Conservation (phyloP, 2,329 filamentous ascomycete genomes). For the Chlorencoelia australis region DNA sequence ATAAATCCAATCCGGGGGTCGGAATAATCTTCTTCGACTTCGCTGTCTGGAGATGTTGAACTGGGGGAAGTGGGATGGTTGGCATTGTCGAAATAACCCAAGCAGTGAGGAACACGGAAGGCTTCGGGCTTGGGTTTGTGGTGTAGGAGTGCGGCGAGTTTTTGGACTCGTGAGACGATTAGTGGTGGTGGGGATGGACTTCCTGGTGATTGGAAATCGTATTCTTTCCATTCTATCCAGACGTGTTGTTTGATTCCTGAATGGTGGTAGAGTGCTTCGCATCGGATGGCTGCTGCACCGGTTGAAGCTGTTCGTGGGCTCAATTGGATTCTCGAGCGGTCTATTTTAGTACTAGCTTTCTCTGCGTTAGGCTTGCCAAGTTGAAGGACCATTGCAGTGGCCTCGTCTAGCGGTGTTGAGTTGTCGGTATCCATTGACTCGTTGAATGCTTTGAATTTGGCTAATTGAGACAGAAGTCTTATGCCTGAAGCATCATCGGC, state of each 20-base stretch:
- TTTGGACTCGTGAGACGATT: conserved; percentile 36
- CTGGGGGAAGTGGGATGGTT: conserved; percentile 1
- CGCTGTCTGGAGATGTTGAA: conserved; percentile 10
- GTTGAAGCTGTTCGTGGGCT: background rate
- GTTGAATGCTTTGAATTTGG: conserved; percentile 43
- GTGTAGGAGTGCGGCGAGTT: conserved; percentile 38
- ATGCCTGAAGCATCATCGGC: conserved; percentile 31
- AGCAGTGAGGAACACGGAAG: conserved; percentile 40
- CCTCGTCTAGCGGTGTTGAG: conserved; percentile 28
- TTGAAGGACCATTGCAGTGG: conserved; percentile 31
- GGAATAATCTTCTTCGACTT: conserved; percentile 34
- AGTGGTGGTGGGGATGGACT: conserved; percentile 30
- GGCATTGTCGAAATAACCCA: conserved; percentile 40
- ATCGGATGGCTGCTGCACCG: conserved; percentile 19
- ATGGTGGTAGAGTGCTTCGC: conserved; percentile 31
- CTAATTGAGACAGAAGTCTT: conserved; percentile 33
- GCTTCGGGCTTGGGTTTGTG: conserved; percentile 38
- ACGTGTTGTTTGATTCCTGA: conserved; percentile 30
- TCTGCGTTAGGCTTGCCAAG: conserved; percentile 24
- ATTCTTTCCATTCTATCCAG: conserved; percentile 44
- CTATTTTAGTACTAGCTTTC: conserved; percentile 9
- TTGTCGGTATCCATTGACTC: conserved; percentile 33
- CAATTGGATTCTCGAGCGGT: conserved; percentile 10
- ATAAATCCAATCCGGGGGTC: conserved; percentile 40
- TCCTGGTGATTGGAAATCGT: conserved; percentile 30